Evolutionary conservation across 495 filamentous ascomycete genomes (phyloP), one percentile per base, ranked within the genome.

Genomic region (Aspergillus biplanus): DNA sequence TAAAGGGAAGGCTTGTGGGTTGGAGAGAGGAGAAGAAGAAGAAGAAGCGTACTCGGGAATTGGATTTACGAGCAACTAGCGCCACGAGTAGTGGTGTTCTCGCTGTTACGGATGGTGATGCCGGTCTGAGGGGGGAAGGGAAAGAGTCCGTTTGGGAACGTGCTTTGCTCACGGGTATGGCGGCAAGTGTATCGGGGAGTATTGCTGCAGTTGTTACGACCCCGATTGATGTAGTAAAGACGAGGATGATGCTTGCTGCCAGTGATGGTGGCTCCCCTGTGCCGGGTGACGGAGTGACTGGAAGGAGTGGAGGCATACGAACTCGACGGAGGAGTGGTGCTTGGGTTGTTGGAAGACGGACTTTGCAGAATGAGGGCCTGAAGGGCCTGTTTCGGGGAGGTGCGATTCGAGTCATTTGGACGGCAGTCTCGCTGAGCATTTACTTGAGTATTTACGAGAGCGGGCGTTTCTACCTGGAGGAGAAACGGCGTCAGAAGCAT

Each of bases 401-500:
- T 1, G 75, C 78, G 11, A 77, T 97, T 66, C 85, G 93, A 55
- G 83, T 82, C n/a, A 81, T 82, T 3, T 97, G 93, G 92, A 92
- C 92, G 32, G 86, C 90, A 12, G 61, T 95, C 13, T 89, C 92
- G 7, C 86, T 90, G 65, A 91, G 93, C 7, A 72, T 97, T 33
- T 97, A 97, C 82, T 78, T 97, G 11, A 89, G 92, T 16, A 86
- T 89, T 18, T 97, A 97, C 76, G 92, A 97, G 73, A 87, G 86
- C 59, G 89, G 89, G 32, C 83, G 92, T 65, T 76, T 88, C 39
- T 92, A 86, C 80, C 77, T 96, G 46, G 87, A 86, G 64, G 81
- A 78, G 44, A 64, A 73, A 37, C 67, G 75, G 39, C 65, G 48
- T 32, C 59, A 58, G 48, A 58, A 61, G 46, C 35, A 56, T 56